phyloP scores from a whole-genome alignment of 2,329 filamentous ascomycete species.

The Zarea fungicola region DNA sequence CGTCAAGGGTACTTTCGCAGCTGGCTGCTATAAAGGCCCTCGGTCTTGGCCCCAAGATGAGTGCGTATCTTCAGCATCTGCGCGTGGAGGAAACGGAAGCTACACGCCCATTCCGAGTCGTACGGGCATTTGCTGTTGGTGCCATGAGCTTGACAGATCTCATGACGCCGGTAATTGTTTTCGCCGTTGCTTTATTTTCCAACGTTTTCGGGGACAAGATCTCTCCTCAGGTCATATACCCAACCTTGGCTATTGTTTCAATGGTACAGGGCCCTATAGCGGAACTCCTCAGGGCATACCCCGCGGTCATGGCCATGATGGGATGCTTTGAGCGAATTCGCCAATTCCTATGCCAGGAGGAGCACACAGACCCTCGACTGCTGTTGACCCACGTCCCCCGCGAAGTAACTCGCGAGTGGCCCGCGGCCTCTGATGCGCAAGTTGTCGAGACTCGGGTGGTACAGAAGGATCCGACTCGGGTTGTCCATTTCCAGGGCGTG shows the following conservation, averaged over 20 bases:
- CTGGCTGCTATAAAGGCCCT: conserved; percentile 1
- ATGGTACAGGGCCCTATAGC: neutral
- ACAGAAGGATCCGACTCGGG: neutral
- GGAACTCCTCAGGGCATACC: neutral
- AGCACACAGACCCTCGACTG: neutral
- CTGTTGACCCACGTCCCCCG: no score
- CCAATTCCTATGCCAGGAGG: neutral
- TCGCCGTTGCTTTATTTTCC: neutral
- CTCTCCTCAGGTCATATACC: neutral
- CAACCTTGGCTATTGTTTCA: neutral
- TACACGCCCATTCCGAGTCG: neutral
- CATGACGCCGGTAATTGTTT: neutral
- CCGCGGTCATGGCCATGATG: neutral
- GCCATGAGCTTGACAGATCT: neutral
- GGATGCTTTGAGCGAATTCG: neutral
- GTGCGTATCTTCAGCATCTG: neutral
- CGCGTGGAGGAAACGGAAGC: neutral
- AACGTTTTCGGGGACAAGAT: neutral
- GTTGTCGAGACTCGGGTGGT: no score
- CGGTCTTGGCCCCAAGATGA: neutral
- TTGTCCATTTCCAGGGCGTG: neutral
- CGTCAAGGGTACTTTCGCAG: neutral
- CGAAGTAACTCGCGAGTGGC: no score
- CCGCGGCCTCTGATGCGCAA: no score
- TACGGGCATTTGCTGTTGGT: neutral